Percentiles rank a stretch among this genome's conserved stretches.
Evolutionary conservation across 2,329 filamentous ascomycete species (phyloP).

Genomic region (Diaporthe citriasiana): DNA sequence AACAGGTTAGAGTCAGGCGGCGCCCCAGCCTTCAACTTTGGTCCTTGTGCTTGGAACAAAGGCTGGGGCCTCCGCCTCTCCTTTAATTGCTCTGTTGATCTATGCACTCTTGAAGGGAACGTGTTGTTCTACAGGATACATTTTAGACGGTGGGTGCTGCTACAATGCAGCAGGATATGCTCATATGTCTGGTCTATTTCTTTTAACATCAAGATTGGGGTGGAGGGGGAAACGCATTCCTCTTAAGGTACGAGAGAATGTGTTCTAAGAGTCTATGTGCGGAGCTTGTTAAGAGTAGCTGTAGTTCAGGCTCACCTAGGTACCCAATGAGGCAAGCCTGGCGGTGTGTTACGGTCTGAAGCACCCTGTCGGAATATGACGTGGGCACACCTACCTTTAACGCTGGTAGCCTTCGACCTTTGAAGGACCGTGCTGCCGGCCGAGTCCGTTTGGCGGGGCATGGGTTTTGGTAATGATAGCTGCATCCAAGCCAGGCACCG

Average conservation of each 20-base stretch:
- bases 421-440: constrained; percentile 29
- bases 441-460: constrained; percentile 34
- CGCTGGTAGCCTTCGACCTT: neutral
- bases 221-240: too few species aligned
- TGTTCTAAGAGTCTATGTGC: neutral
- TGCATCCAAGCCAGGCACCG: constrained; percentile 21
- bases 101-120: neutral
- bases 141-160: neutral
- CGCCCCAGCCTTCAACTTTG: neutral
- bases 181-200: neutral
- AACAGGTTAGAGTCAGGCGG: neutral
- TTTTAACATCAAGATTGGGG: neutral
- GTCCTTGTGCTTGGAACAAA: constrained; percentile 15
- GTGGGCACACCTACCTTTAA: neutral
- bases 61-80: neutral
- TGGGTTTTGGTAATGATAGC: constrained; percentile 12
- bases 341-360: neutral
- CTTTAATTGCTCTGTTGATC: constrained; percentile 10
- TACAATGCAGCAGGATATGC: neutral
- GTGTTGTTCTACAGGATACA: neutral
- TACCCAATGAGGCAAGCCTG: constrained; percentile 7
- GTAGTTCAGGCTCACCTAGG: neutral
- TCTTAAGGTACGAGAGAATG: too few species aligned
- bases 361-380: constrained; percentile 28
- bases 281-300: neutral